Base-by-base conservation (phyloP, 1,284 basidiomycete species). In the Laetiporus sulphureus region DNA sequence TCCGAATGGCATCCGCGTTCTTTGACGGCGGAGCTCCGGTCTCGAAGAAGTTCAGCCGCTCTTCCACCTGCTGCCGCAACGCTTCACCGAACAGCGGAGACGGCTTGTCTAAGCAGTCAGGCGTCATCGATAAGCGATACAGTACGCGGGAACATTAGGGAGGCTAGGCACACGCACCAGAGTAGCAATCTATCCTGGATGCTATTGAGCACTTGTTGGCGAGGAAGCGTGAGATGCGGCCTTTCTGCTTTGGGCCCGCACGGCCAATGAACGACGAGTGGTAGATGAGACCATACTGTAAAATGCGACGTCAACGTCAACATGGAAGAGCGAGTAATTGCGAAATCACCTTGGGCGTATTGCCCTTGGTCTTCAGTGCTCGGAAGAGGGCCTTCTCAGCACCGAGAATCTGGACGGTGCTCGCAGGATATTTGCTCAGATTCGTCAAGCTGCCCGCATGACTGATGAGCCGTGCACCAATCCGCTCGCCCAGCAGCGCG, bases 171-270 rank as follows among this genome's bases (percentile, higher is more conserved):
- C 24, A 60, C 72, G 38, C 55, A 86, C 90, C 91, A 4, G 86
- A 77, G 65, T 93, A 99, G 67, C 96, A 98, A 67, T 99, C 96
- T 68, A 99, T 99, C 47, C 96, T 76, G 36, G 91, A 89, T 5
- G 96, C 96, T 58, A 99, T 99, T 44, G 92, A 95, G 64, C 93
- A 96, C 70, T 99, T 99, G 78, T 99, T 99, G 38, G 95, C 96
- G 25, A 99, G 75, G 79, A 96, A 97, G 31, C 94, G 84, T 10
- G 93, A 96, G 64, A 98, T 98, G 47, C 96, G 85, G 27, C 95
- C 95, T 75, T 99, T 99, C 75, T 93, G 85, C 68, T 96, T 96
- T 42, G 92, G 77, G 13, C 85, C 90, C 3, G 96, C 94, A 40
- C 95, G 86, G 18, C 93, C 92, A 59, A 99, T 99, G 72, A 94